A percentile compares a stretch with the other conserved stretches of the same genome.
These are phyloP conservation scores for Leptodermis oblonga DNA, from an alignment of 257 asterid genomes.

Conservation along the genomic window DNA sequence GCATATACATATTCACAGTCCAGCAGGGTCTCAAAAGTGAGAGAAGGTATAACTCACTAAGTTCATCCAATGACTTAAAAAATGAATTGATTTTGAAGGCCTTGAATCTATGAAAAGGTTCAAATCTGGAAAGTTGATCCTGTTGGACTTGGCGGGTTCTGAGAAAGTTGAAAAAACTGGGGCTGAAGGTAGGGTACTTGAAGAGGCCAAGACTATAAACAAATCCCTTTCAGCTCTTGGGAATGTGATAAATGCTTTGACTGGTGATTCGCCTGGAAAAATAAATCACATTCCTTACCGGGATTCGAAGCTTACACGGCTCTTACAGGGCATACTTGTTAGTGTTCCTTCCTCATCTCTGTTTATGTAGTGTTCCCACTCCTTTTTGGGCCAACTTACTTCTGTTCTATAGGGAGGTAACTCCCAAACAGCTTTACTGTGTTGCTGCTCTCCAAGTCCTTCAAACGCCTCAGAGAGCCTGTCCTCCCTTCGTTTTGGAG, in stretches of 20 bases:
- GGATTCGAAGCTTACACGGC: conserved; percentile 81
- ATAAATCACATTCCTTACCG: conserved; percentile 71
- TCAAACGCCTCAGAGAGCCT: conserved; percentile 71
- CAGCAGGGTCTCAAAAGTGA: conserved; percentile 50
- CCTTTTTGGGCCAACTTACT: conserved; percentile 27
- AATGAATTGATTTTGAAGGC: conserved; percentile 12
- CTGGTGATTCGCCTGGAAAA: conserved; percentile 45
- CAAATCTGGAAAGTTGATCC: conserved; percentile 56
- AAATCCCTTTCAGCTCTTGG: conserved; percentile 82
- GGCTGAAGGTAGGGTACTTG: conserved; percentile 84
- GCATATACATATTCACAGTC: conserved; percentile 54
- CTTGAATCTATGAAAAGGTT: conserved; percentile 32
- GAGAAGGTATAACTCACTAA: conserved; percentile 38
- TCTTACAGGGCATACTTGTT: conserved; percentile 75
- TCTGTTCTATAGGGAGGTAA: conserved; percentile 58
- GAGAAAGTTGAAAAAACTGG: conserved; percentile 87
- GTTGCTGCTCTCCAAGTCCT: conserved; percentile 88
- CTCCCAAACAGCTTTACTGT: conserved; percentile 72
- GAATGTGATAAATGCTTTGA: conserved; percentile 76
- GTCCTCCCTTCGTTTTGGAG: conserved; percentile 80
- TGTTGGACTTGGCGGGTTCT: conserved; percentile 88
- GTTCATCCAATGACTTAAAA: background rate
- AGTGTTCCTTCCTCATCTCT: conserved; percentile 30
- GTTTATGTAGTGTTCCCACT: conserved; percentile 8
- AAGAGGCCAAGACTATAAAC: conserved; percentile 86